Evolutionary conservation across 2,329 filamentous ascomycete genomes (phyloP).

Genomic region (Aspergillus fumigatiaffinis): DNA sequence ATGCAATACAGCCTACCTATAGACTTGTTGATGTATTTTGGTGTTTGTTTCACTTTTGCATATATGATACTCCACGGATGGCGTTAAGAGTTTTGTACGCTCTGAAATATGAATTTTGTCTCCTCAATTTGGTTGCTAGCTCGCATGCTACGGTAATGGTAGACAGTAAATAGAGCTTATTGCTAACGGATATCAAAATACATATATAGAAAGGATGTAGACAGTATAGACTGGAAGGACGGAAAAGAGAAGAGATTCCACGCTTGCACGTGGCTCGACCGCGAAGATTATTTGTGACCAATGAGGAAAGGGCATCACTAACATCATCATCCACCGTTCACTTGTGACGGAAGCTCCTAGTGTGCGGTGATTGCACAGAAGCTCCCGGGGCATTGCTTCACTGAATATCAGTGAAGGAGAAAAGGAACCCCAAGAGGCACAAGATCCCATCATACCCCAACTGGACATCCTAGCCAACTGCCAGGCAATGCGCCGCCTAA

Average conservation of each 20-base stretch:
- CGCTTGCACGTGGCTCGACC: neutral
- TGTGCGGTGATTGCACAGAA: too few relatives aligned
- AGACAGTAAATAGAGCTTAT: neutral
- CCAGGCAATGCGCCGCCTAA: neutral
- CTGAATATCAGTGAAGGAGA: neutral
- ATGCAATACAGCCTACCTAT: neutral
- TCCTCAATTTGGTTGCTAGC: too few relatives aligned
- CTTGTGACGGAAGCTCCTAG: too few relatives aligned
- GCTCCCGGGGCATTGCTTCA: neutral
- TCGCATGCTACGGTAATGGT: neutral
- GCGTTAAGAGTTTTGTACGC: neutral
- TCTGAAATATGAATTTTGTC: neutral
- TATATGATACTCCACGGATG: slow-evolving; percentile 5
- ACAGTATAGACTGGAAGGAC: neutral
- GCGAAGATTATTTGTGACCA: neutral
- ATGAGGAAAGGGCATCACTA: neutral
- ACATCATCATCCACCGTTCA: neutral
- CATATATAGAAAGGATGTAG: neutral
- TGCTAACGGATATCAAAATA: neutral
- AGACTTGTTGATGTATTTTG: neutral
- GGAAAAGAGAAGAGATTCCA: neutral
- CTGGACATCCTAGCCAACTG: neutral
- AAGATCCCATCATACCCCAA: neutral
- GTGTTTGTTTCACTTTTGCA: neutral
- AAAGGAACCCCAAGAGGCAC: neutral